Evolutionary conservation across 352 stramenopile genomes (phyloP).

Genomic region (Globisporangium radiosum): DNA sequence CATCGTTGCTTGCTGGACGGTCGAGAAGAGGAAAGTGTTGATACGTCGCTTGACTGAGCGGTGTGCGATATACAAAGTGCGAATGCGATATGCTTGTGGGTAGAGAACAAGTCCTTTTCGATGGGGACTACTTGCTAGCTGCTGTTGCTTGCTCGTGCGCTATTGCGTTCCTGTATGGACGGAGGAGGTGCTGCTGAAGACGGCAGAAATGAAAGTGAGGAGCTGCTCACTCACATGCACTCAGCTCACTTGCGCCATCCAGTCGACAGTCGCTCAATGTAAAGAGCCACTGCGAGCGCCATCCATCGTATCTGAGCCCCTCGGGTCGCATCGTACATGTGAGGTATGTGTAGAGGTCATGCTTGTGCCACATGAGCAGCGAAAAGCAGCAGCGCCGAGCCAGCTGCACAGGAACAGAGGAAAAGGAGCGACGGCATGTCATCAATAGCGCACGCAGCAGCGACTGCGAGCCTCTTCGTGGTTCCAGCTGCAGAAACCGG

Average conservation of each 20-base stretch:
- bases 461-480: neutral
- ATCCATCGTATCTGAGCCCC: neutral
- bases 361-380: neutral
- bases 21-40: neutral
- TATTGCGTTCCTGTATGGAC: neutral
- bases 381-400: neutral
- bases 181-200: constrained; percentile 3
- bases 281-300: neutral
- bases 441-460: neutral
- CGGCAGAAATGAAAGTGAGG: constrained; percentile 7
- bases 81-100: too few species aligned
- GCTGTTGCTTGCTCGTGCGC: neutral
- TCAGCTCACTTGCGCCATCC: neutral
- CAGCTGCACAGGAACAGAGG: neutral
- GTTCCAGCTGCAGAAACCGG: neutral
- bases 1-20: constrained; percentile 2
- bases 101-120: constrained; percentile 1
- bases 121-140: neutral
- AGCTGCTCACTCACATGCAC: neutral
- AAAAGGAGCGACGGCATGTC: neutral
- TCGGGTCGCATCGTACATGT: neutral
- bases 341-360: neutral
- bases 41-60: neutral
- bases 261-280: neutral
- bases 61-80: neutral